These are phyloP conservation scores for Exophiala dermatitidis DNA, from an alignment of 2,329 filamentous ascomycete species.

Conservation along the genomic window DNA sequence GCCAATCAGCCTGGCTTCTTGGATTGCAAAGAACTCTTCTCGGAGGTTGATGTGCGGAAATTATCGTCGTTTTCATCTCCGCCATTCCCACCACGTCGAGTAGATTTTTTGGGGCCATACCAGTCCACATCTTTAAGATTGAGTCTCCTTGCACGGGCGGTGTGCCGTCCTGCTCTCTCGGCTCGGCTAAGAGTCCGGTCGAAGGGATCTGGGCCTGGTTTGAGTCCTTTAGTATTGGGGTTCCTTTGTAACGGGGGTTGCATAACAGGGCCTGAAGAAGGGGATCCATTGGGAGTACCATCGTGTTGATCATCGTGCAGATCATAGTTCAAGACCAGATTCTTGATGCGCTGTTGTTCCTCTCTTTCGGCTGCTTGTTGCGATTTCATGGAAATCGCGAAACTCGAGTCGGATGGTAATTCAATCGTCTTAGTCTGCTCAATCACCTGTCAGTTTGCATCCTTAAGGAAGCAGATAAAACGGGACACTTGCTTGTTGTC, in stretches of 20 bases:
- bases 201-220: conserved; percentile 38
- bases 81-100: conserved; percentile 1
- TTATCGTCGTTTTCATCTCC: conserved; percentile 6
- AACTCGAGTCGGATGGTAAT: conserved; percentile 76
- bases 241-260: conserved; percentile 26
- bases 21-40: conserved; percentile 1
- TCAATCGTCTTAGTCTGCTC: conserved; percentile 79
- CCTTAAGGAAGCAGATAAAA: not conserved
- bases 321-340: conserved; percentile 92
- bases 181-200: conserved; percentile 33
- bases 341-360: conserved; percentile 98
- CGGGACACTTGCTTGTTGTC: conserved; percentile 64
- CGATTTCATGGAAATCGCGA: conserved; percentile 91
- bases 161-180: conserved; percentile 58
- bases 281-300: conserved; percentile 51
- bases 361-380: conserved; percentile 93
- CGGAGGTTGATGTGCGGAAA: conserved; percentile 4
- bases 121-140: conserved; percentile 97
- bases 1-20: conserved; percentile 28
- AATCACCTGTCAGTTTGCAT: not conserved
- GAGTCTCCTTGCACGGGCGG: conserved; percentile 79
- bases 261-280: conserved; percentile 36
- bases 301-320: conserved; percentile 74
- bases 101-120: conserved; percentile 50
- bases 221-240: conserved; percentile 32